Evolutionary conservation across 2,329 filamentous ascomycete species (phyloP), one percentile per base, ranked within the genome.

Genomic region (Neopestalotiopsis sp.): DNA sequence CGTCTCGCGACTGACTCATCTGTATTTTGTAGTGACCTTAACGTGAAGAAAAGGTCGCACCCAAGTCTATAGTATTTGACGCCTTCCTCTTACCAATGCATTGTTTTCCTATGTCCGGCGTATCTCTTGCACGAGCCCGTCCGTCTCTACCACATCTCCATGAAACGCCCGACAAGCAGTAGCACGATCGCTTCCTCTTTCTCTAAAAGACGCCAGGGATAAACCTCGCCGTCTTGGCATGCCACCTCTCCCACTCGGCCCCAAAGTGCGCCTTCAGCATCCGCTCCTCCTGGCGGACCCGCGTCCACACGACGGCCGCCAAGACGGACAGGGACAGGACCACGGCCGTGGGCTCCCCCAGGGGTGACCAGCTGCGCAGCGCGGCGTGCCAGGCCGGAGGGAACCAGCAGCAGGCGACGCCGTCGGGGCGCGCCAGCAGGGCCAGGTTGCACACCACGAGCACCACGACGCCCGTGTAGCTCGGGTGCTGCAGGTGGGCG

Each of bases 201-300:
- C 24, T 30, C 72, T 38, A 85, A 62, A 84, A 76, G 1, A 84
- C 9, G 30, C 78, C 77, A 0, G 87, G 86, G 38, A 89, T 76
- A 61, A 88, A 86, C 38, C 85, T 79, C 58, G 81, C 81, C 5
- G 87, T 89, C 67, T 67, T 75, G 3, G 70, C 69, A 76, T 87
- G 81, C 83, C 86, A 88, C 5, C 71, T 71, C 69, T 84, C 82
- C 86, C 86, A 89, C 63, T 83, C 77, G 12, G 73, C 70, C 0
- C 84, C 84, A 77, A 88, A 88, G 17, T 78, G 75, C 4, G 73
- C 76, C 64, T 73, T 78, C 70, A 89, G 69, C 86, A 89, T 87
- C 0, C 62, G 68, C 72, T 89, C 87, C 72, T 88, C 86, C 69
- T 88, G 81, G 40, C 67, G 73, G 0, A 88, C 81, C 30, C 86